Evolutionary conservation across 148 eudicot species (phyloP).

Genomic region (Cornus florida): DNA sequence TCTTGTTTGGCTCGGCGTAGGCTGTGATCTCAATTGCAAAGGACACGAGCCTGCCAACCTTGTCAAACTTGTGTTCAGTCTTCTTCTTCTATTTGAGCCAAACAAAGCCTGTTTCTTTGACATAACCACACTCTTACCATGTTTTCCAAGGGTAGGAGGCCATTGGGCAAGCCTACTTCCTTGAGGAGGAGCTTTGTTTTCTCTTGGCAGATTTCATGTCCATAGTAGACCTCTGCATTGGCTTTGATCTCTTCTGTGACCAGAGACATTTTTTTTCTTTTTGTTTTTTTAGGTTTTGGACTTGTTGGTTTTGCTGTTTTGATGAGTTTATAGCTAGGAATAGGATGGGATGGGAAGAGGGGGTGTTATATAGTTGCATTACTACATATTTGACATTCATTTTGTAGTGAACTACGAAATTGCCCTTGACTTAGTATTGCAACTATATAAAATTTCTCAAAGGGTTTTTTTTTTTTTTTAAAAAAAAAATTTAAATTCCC

Average conservation of each 20-base stretch:
- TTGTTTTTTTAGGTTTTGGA: not conserved
- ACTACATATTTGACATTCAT: slow-evolving; percentile 14
- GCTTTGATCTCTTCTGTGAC: slow-evolving; percentile 66
- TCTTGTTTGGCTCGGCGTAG: slow-evolving; percentile 53
- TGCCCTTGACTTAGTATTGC: not conserved
- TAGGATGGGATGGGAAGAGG: not conserved
- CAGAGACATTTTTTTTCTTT: slow-evolving; percentile 46
- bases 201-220: slow-evolving; percentile 51
- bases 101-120: slow-evolving; percentile 62
- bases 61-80: slow-evolving; percentile 64
- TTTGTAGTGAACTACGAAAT: slow-evolving; percentile 9
- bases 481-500: too few relatives aligned
- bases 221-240: slow-evolving; percentile 62
- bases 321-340: not conserved
- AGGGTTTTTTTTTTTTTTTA: too few relatives aligned
- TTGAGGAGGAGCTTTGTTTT: slow-evolving; percentile 50
- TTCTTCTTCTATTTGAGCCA: slow-evolving; percentile 81
- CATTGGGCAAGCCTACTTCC: slow-evolving; percentile 66
- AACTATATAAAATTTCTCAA: too few relatives aligned
- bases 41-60: slow-evolving; percentile 45
- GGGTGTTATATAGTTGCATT: slow-evolving; percentile 22
- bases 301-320: not conserved
- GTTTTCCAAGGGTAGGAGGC: slow-evolving; percentile 62
- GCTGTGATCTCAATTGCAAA: slow-evolving; percentile 72
- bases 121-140: slow-evolving; percentile 56